Evolutionary conservation across 2,329 filamentous ascomycete species (phyloP).

Genomic region (Laburnicola sp.): DNA sequence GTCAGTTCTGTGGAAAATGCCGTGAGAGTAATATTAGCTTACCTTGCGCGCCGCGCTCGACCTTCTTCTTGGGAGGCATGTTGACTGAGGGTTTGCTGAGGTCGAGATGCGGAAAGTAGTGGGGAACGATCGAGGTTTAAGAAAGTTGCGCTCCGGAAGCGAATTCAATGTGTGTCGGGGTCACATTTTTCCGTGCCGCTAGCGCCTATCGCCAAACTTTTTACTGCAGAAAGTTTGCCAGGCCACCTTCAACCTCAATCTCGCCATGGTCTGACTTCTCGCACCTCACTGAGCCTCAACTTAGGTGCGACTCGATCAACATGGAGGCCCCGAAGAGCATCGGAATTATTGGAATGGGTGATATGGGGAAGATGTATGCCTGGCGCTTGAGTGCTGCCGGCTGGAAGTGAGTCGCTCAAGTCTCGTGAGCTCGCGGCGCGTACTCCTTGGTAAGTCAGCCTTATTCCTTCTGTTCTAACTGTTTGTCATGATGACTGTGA

Average conservation of each 20-base stretch:
- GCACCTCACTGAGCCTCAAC: conserved; percentile 25
- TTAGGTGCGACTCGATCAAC: conserved; percentile 33
- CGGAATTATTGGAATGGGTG: conserved; percentile 97
- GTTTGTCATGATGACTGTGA: conserved; percentile 91
- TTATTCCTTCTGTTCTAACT: conserved; percentile 14
- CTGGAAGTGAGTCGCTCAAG: conserved; percentile 76
- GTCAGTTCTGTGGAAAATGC: not conserved
- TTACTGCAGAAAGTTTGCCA: conserved; percentile 17
- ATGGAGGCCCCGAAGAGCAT: conserved; percentile 71
- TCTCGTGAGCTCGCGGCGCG: conserved; percentile 17
- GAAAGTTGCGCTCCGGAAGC: conserved; percentile 3
- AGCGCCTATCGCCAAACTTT: conserved; percentile 21
- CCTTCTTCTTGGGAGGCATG: conserved; percentile 91
- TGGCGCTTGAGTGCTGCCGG: conserved; percentile 83
- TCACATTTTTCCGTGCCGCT: conserved; percentile 10
- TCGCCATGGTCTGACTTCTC: conserved; percentile 36
- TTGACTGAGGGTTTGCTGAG: conserved; percentile 36
- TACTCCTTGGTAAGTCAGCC: conserved; percentile 31
- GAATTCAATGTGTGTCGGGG: conserved; percentile 8
- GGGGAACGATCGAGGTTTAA: conserved; percentile 22
- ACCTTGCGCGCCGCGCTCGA: conserved; percentile 79
- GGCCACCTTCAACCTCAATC: conserved; percentile 15
- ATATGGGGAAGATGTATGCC: conserved; percentile 99
- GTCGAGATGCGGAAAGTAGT: conserved; percentile 34
- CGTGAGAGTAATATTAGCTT: conserved; percentile 63